Evolutionary conservation across 148 eudicot genomes (phyloP), one percentile per base, ranked within the genome.

Genomic region (Selenicereus undatus): DNA sequence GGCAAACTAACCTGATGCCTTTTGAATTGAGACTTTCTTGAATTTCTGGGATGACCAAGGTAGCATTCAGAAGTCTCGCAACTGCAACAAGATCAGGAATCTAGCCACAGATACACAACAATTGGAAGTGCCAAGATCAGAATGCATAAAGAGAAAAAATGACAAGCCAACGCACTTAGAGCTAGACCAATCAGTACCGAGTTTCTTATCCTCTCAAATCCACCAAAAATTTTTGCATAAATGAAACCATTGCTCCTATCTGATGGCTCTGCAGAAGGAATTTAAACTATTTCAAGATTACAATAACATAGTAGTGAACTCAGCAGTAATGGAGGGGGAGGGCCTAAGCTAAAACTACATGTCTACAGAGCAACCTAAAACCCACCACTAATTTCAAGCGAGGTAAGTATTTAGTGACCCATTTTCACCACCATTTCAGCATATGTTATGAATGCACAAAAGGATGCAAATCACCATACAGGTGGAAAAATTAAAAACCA

Each of bases 11-110:
- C 98, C 99, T 96, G 89, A 92, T 90, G 88, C 97, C 97, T 82
- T 88, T 93, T 70, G 92, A 88, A 72, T 79, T 91, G 43, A 86
- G 81, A 82, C 94, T 93, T 81, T 92, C 90, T 90, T 96, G 98
- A 88, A 96, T 85, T 87, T 96, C 99, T 18, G 99, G 99, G 74
- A 96, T 89, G 76, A 96, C 95, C 84, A 96, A 91, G 52, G 99
- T 96, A 75, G 99, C 99, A 88, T 96, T 96, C 64, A 96, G 87
- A 76, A 96, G 93, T 85, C 99, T 91, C 71, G 98, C 76, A 81
- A 96, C 83, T 71, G 91, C 83, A 82, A 96, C 99, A 81, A 96
- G 95, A 90, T 96, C 99, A 81, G 93, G 88, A 80, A 96, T 96
- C 99, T 96, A 89, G 73, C 74, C 87, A 88, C 78, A 62, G 16